Evolutionary conservation across 257 asterid species (phyloP).

Genomic region (Forsythia viridissima): DNA sequence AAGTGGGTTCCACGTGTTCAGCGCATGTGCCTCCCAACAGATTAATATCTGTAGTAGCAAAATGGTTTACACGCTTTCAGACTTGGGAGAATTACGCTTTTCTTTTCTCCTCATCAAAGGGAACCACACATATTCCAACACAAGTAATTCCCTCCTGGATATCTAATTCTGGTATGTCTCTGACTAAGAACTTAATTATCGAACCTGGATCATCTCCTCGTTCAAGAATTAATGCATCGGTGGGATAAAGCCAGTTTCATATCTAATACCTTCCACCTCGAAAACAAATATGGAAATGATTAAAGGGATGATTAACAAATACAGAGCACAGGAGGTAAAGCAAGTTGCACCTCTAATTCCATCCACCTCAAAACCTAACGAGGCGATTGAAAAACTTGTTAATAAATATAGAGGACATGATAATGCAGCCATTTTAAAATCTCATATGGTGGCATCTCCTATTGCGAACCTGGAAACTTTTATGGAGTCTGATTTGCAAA

Average conservation of each 20-base stretch:
- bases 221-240: background rate
- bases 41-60: too few species aligned
- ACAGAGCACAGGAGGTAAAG: constrained; percentile 26
- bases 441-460: background rate
- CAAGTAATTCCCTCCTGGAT: background rate
- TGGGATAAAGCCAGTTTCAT: background rate
- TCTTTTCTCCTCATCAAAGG: too few species aligned
- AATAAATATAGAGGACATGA: constrained; percentile 14
- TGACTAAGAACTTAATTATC: constrained; percentile 8
- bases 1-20: too few species aligned
- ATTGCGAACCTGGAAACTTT: background rate
- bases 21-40: too few species aligned
- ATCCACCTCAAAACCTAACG: constrained; percentile 20
- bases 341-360: constrained; percentile 13
- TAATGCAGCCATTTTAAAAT: background rate
- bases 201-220: background rate
- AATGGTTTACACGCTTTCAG: too few species aligned
- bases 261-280: constrained; percentile 12
- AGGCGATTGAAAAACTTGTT: constrained; percentile 12
- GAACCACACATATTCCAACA: too few species aligned
- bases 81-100: too few species aligned
- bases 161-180: constrained; percentile 4
- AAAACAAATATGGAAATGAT: constrained; percentile 11
- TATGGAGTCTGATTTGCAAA: background rate
- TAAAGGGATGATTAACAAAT: constrained; percentile 23